These are phyloP conservation scores for Eucalyptus sp. DNA, from an alignment of 345 rosid species.

Conservation along the genomic window DNA sequence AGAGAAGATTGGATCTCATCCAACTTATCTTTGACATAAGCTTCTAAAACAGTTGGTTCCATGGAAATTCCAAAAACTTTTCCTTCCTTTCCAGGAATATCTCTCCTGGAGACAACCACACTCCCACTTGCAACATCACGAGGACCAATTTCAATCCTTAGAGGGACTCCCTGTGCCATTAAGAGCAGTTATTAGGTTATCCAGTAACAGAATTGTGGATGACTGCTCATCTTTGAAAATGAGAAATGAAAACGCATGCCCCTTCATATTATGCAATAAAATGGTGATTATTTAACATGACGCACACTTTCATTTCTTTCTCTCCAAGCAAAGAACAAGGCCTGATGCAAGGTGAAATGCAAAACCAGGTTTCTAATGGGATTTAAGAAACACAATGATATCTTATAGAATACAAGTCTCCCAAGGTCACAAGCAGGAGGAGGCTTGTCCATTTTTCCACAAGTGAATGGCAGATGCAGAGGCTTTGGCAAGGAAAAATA, in stretches of 20 bases:
- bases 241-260: neutral
- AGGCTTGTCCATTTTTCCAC: neutral
- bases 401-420: neutral
- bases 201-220: neutral
- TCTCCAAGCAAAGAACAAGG: neutral
- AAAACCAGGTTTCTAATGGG: neutral
- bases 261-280: neutral
- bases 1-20: constrained; percentile 86
- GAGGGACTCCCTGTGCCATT: constrained; percentile 56
- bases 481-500: neutral
- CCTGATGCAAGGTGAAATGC: neutral
- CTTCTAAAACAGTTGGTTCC: constrained; percentile 57
- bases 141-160: constrained; percentile 94
- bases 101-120: constrained; percentile 86
- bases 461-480: neutral
- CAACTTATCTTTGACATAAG: constrained; percentile 75
- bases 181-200: neutral
- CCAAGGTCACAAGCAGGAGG: neutral
- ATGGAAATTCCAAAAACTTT: constrained; percentile 87
- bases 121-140: constrained; percentile 74
- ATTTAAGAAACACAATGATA: neutral
- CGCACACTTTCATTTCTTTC: neutral
- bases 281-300: neutral
- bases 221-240: neutral
- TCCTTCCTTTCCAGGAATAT: constrained; percentile 86